Percentiles rank a stretch among this genome's conserved stretches.
These are phyloP conservation scores for Zopfia rhizophila DNA, from an alignment of 2,329 filamentous ascomycete species.

Conservation along the genomic window DNA sequence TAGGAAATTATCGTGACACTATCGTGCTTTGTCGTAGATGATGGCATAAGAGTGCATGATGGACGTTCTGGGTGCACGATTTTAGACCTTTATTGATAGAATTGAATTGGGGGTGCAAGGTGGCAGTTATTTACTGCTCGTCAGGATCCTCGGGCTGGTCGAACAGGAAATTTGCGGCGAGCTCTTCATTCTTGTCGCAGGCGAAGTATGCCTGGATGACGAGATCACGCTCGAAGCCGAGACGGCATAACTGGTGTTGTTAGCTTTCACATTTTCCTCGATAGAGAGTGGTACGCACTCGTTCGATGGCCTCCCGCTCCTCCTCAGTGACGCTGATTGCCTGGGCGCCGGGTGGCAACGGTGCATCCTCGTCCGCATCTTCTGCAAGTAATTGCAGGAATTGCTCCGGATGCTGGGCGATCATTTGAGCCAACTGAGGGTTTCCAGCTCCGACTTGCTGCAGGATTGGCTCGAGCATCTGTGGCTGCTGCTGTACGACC, in stretches of 20 bases:
- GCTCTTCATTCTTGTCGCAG: conserved; percentile 99
- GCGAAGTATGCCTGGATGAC: conserved; percentile 99
- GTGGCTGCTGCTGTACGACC: conserved; percentile 95
- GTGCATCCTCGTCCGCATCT: conserved; percentile 83
- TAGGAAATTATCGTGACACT: conserved; percentile 13
- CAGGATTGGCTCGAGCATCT: conserved; percentile 98
- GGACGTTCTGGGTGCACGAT: conserved; percentile 18
- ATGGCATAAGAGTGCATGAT: not conserved
- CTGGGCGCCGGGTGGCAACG: conserved; percentile 87
- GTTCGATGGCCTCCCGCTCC: conserved; percentile 95
- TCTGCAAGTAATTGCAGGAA: conserved; percentile 92
- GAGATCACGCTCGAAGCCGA: conserved; percentile 91
- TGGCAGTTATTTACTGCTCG: conserved; percentile 44
- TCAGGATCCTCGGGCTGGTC: conserved; percentile 93
- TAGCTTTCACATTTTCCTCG: conserved; percentile 10
- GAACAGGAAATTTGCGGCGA: conserved; percentile 97
- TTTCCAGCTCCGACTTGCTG: conserved; percentile 96
- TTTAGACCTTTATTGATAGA: conserved; percentile 49
- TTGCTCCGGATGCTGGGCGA: conserved; percentile 90
- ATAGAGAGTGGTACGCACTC: conserved; percentile 64
- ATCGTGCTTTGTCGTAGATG: conserved; percentile 3
- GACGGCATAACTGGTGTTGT: conserved; percentile 77
- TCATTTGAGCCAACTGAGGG: conserved; percentile 91
- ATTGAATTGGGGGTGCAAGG: no score
- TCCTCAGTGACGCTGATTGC: conserved; percentile 93